These are phyloP conservation scores for Corylus americana DNA, from an alignment of 306 rosid species.

Conservation along the genomic window DNA sequence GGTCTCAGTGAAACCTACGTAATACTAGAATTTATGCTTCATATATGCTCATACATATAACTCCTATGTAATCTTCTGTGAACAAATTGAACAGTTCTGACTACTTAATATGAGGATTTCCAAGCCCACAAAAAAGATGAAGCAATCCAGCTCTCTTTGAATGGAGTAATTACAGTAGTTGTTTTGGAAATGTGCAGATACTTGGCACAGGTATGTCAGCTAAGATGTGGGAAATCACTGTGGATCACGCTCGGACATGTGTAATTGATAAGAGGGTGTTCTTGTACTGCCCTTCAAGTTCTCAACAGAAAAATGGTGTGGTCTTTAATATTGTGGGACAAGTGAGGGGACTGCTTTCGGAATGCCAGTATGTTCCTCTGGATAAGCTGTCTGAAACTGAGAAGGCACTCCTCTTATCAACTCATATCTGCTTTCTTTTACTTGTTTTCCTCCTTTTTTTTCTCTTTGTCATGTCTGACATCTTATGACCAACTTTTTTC, in stretches of 20 bases:
- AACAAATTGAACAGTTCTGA: background rate
- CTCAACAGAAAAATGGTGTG: constrained; percentile 68
- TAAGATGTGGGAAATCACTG: constrained; percentile 97
- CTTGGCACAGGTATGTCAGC: constrained; percentile 97
- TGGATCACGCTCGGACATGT: constrained; percentile 94
- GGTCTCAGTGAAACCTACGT: background rate
- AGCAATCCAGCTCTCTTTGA: background rate
- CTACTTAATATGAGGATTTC: background rate
- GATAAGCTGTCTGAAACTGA: constrained; percentile 81
- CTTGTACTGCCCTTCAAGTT: constrained; percentile 49
- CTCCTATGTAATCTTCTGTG: background rate
- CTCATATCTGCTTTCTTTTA: constrained; percentile 12
- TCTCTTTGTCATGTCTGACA: constrained; percentile 23
- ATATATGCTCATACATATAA: background rate
- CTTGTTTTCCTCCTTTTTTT: constrained; percentile 1
- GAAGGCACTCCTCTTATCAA: constrained; percentile 56
- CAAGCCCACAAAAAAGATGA: background rate
- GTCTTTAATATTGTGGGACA: constrained; percentile 86
- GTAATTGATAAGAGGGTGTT: constrained; percentile 49
- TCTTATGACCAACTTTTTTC: constrained; percentile 24
- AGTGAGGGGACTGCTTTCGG: constrained; percentile 69
- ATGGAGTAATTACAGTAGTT: constrained; percentile 17
- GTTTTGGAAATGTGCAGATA: constrained; percentile 56
- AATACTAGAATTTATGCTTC: background rate
- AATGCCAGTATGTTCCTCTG: constrained; percentile 56